Percentiles rank a stretch among this genome's conserved stretches.
These are phyloP conservation scores for Paramecium biaurelia DNA, from an alignment of 73 alveolate genomes.

Conservation along the genomic window DNA sequence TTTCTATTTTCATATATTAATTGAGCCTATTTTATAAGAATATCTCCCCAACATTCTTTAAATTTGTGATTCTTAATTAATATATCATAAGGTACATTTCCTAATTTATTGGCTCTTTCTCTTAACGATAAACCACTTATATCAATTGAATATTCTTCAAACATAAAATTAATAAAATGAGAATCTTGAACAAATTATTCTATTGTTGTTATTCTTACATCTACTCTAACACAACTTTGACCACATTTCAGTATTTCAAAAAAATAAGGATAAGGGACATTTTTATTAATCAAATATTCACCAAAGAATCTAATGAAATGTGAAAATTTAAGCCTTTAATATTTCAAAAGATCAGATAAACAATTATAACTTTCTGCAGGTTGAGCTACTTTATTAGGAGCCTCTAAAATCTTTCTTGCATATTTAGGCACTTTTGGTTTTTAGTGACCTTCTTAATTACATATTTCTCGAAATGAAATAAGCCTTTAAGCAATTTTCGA, in stretches of 20 bases:
- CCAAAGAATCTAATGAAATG: not conserved
- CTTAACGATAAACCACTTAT: not conserved
- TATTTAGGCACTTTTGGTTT: not conserved
- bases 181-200: not conserved
- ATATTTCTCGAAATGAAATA: not conserved
- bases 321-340: not conserved
- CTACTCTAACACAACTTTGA: not conserved
- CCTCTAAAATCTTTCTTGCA: not conserved
- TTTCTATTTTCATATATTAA: not conserved
- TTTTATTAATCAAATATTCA: not conserved
- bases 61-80: not conserved
- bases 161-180: not conserved
- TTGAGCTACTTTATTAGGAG: not conserved
- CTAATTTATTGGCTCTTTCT: not conserved
- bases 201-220: not conserved
- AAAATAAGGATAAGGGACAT: not conserved
- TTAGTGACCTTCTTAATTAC: not conserved
- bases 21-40: not conserved
- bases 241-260: not conserved
- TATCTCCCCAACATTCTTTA: not conserved
- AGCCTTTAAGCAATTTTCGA: not conserved
- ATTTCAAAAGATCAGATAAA: not conserved
- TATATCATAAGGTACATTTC: not conserved
- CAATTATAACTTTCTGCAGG: not conserved
- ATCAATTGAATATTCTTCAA: not conserved